phyloP scores from a whole-genome alignment of 768 basidiomycete species.

The Tephrocybe rancida region DNA sequence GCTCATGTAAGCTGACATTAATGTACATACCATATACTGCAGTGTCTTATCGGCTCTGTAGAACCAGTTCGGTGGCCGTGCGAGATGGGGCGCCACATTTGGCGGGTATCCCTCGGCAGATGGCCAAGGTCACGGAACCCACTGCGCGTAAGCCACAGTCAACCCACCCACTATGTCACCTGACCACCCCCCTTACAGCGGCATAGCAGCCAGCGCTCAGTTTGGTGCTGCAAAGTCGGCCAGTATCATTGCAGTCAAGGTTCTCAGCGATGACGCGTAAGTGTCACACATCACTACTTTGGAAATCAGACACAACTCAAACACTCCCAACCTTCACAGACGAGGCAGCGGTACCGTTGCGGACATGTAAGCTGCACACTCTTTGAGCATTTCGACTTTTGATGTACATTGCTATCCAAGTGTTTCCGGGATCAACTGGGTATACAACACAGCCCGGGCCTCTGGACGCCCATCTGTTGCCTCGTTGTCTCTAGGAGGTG shows the following conservation, averaged over 20 bases:
- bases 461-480: constrained; percentile 7
- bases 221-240: constrained; percentile 36
- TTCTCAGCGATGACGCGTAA: constrained; percentile 2
- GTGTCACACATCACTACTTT: neutral
- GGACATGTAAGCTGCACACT: neutral
- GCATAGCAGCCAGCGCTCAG: constrained; percentile 32
- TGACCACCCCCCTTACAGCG: constrained; percentile 18
- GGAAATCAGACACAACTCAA: neutral
- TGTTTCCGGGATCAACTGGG: constrained; percentile 3
- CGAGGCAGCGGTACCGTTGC: neutral
- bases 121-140: constrained; percentile 43
- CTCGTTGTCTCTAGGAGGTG: constrained; percentile 5
- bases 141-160: constrained; percentile 25
- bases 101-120: constrained; percentile 30
- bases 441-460: neutral
- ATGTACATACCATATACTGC: neutral
- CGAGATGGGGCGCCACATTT: constrained; percentile 39
- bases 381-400: constrained; percentile 7
- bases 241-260: constrained; percentile 10
- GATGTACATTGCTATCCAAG: constrained; percentile 18
- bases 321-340: neutral
- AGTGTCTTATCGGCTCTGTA: constrained; percentile 8
- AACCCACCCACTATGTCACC: neutral
- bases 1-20: constrained; percentile 3
- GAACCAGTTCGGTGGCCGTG: constrained; percentile 42